These are phyloP conservation scores for Neofusicoccum sp. DNA, from an alignment of 2,329 filamentous ascomycete species.

Conservation along the genomic window DNA sequence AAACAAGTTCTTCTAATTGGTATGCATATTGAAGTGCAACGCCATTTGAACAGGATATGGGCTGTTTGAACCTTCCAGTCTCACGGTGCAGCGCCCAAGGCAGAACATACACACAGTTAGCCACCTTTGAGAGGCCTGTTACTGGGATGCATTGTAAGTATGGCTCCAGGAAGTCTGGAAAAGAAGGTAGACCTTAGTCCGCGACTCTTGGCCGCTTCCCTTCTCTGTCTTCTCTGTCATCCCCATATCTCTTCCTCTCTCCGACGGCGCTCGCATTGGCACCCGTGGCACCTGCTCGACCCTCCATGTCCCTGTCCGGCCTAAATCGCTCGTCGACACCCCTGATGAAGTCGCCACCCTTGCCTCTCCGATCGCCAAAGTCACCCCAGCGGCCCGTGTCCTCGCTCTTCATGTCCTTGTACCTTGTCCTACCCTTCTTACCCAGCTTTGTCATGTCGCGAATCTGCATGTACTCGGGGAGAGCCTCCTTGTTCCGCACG, in stretches of 20 bases:
- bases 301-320: conserved; percentile 56
- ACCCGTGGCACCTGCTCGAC: conserved; percentile 59
- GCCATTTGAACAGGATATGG: too few relatives aligned
- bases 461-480: conserved; percentile 91
- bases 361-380: conserved; percentile 53
- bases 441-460: conserved; percentile 93
- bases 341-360: conserved; percentile 37
- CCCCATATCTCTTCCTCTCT: conserved; percentile 55
- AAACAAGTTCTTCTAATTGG: too few relatives aligned
- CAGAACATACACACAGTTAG: too few relatives aligned
- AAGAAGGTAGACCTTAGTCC: conserved; percentile 1
- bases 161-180: background rate
- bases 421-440: conserved; percentile 87
- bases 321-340: conserved; percentile 68
- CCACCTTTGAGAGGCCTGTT: too few relatives aligned
- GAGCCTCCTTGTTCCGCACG: conserved; percentile 74
- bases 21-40: too few relatives aligned
- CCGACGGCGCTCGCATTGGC: conserved; percentile 73
- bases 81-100: too few relatives aligned
- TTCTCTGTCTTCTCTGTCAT: conserved; percentile 42
- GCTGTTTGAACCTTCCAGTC: too few relatives aligned
- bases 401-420: conserved; percentile 83
- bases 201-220: conserved; percentile 48
- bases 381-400: conserved; percentile 89
- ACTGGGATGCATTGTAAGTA: too few relatives aligned